phyloP scores from a whole-genome alignment of 306 rosid genomes.

The Cicer cuneatum region DNA sequence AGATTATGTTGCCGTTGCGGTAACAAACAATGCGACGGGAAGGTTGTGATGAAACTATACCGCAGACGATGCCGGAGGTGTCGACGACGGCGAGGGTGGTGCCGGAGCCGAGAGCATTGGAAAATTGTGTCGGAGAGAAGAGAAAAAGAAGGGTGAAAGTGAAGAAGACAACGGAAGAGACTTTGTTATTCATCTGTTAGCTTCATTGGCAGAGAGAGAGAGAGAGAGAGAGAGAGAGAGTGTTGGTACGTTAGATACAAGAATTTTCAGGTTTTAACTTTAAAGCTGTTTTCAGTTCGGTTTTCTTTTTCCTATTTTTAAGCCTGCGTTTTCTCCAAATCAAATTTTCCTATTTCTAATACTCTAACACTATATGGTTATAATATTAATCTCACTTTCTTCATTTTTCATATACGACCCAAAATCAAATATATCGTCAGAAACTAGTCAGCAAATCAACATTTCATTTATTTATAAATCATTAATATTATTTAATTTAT shows the following conservation, averaged over 20 bases:
- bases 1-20: constrained; percentile 47
- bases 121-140: constrained; percentile 23
- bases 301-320: neutral
- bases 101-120: constrained; percentile 73
- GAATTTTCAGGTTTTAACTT: neutral
- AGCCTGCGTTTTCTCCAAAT: neutral
- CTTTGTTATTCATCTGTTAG: constrained; percentile 65
- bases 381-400: no score
- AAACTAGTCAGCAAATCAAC: no score
- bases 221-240: constrained; percentile 21
- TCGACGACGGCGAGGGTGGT: constrained; percentile 71
- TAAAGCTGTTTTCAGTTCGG: neutral
- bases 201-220: constrained; percentile 60
- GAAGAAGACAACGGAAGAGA: constrained; percentile 17
- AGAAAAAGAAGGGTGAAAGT: constrained; percentile 16
- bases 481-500: no score
- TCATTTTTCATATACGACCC: no score
- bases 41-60: constrained; percentile 57
- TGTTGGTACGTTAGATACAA: constrained; percentile 5
- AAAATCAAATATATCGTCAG: no score
- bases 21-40: constrained; percentile 67
- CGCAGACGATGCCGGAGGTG: constrained; percentile 71
- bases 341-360: no score
- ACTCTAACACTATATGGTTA: no score
- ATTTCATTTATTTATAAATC: no score